Base-by-base conservation (phyloP, 108 stramenopile genomes). In the Poteriospumella lacustris region DNA sequence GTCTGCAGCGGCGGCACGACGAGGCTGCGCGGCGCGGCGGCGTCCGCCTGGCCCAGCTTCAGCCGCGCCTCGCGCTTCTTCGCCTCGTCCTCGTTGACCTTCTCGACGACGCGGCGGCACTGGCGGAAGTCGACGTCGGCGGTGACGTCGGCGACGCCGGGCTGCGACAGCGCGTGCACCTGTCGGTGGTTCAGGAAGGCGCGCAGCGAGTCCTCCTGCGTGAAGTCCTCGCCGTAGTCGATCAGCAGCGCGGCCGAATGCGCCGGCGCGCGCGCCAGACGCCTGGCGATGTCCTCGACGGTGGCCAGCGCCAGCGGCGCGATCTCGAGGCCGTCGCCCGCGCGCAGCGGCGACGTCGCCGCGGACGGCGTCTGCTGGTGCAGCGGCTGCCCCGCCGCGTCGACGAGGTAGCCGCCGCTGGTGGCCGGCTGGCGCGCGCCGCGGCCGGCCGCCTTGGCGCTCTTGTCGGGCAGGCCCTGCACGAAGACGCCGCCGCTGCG, bases 111-210 rank as follows among this genome's bases (percentile, higher is more conserved):
- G 69, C 85, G 86, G 84, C 31, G 78, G 67, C 59, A 87, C 42
- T 24, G 59, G 42, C 28, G 39, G 75, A 98, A 98, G 75, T 98
- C 95, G n/a, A 97, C 97, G 86, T 98, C 97, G 31, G 94, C 96
- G 1, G 95, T 96, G 33, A 98, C 85, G 80, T 98, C 97, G 2
- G 93, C 92, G 78, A 84, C 82, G 26, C 97, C 97, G 34, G 97
- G 97, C 69, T 79, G 29, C 38, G 70, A 73, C 5, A 73, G 41
- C 28, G 36, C 41, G 9, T 36, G 42, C 26, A 3, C 12, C 28
- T 44, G 44, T 3, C 28, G 3, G 31, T 73, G 70, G 15, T 38
- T 5, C 28, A 9, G 19, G 47, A 98, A 96, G 58, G 90, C 95
- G 34, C 97, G 91, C 60, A 97, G 42, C 0, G 92, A 90, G 72